Evolutionary conservation across 192 early-diverging fungal genomes (phyloP), one percentile per base, ranked within the genome.

Genomic region (Thamnidium elegans): DNA sequence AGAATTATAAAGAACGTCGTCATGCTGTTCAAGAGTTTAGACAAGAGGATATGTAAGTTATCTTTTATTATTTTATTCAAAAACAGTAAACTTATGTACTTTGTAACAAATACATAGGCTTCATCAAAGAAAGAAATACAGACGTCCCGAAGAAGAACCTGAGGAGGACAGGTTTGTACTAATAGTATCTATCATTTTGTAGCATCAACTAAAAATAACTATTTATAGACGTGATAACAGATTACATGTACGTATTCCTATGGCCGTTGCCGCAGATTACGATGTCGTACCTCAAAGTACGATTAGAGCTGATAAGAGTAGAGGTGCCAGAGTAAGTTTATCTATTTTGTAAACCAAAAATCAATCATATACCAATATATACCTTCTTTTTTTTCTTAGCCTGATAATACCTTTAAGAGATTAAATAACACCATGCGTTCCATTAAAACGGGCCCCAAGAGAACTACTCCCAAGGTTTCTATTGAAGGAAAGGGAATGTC

Each of bases 1-100:
- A 83, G 21, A 85, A 87, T 67, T 92, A 92, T 73, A 79, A 81
- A 15, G 86, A 87, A 58, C 78, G 78, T 43, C 70, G 62, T 30
- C 60, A 68, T 42, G 55, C 56, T 14, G 42, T 63, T 6, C 30
- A 58, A 48, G 74, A 71, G 17, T 76, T 72, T 51, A 52, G 48
- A n/a, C 59, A 68, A 26, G 74, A 76, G 15, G 74, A 76, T 23
- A 55, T 50, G 73, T 70, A 75, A 53, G 65, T 44, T 11, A 39
- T 55, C 36, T 10, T 17, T 5, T 26, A 6, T 21, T 2, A 52
- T 15, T 20, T 20, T 10, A 11, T 3, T 3, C 1, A 26, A 3
- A 19, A 0, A 2, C 3, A 56, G 23, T 36, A 56, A 7, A 50
- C 21, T 59, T 1, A 46, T 14, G 11, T 11, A 20, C n/a, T 47